These are phyloP conservation scores for Dendrocalamus sinicus DNA, from an alignment of 176 grass and related monocot species.

Conservation along the genomic window DNA sequence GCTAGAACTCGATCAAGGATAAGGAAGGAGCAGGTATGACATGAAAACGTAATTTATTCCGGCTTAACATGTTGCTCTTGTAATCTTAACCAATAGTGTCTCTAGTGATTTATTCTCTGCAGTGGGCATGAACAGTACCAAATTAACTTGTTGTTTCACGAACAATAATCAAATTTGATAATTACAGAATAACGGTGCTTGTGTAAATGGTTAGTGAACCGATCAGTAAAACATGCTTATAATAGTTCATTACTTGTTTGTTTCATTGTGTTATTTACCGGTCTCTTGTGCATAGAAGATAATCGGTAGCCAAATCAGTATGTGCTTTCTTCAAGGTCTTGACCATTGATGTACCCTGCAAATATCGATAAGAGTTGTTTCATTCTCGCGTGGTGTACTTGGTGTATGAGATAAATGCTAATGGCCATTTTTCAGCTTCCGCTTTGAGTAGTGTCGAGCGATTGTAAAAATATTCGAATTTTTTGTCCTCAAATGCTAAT, in stretches of 20 bases:
- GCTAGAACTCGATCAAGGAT: no score
- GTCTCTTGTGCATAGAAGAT: constrained; percentile 7
- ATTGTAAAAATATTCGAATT: constrained; percentile 1
- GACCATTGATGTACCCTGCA: constrained; percentile 18
- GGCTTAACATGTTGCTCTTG: no score
- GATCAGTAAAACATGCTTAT: constrained; percentile 12
- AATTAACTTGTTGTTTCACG: no score
- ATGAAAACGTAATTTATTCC: no score
- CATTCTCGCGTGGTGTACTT: constrained; percentile 14
- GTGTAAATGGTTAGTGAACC: background rate
- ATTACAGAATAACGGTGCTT: no score
- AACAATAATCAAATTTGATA: no score
- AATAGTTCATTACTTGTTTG: constrained; percentile 15
- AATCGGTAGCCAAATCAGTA: background rate
- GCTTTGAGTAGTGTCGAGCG: background rate
- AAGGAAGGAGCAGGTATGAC: no score
- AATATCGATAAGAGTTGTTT: constrained; percentile 27
- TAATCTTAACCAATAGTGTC: no score
- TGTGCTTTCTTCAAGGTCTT: constrained; percentile 22
- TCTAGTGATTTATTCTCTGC: no score
- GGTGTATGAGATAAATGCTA: constrained; percentile 25
- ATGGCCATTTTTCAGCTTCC: background rate
- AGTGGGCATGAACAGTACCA: no score
- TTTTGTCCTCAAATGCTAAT: background rate
- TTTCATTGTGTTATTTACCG: background rate